Conservation (phyloP, 140 eudicot genomes). For the Cichorium intybus region DNA sequence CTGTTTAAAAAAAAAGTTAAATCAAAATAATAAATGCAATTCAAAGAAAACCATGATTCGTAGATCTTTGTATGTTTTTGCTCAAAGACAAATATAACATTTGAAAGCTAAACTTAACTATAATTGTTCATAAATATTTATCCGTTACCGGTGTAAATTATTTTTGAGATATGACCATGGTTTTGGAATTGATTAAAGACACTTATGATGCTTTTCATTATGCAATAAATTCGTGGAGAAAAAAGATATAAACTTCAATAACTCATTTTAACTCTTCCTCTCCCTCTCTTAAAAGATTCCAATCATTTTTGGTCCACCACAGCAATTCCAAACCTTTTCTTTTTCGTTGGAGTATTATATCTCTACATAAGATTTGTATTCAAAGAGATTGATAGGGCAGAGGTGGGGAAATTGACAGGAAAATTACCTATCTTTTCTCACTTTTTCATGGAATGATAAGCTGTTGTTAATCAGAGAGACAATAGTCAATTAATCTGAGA, state of each 20-base stretch:
- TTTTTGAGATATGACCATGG: no score
- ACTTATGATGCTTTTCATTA: slow-evolving; percentile 4
- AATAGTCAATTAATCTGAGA: neutral
- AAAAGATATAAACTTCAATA: slow-evolving; percentile 9
- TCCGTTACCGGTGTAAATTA: no score
- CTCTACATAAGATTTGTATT: neutral
- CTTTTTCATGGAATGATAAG: neutral
- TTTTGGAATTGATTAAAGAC: neutral
- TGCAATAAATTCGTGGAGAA: slow-evolving; percentile 15
- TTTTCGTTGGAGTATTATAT: neutral
- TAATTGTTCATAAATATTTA: no score
- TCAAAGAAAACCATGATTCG: no score
- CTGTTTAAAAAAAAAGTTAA: no score
- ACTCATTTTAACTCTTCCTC: slow-evolving; percentile 13
- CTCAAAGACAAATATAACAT: no score
- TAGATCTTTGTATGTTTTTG: no score
- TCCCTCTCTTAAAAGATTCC: slow-evolving; percentile 23
- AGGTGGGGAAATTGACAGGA: neutral
- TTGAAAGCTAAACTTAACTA: neutral
- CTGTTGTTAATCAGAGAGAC: slow-evolving; percentile 14
- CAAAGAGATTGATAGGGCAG: slow-evolving; percentile 10
- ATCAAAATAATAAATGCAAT: no score
- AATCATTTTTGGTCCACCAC: slow-evolving; percentile 31
- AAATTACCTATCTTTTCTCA: neutral
- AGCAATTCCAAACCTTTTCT: slow-evolving; percentile 6